Evolutionary conservation across 2,329 filamentous ascomycete species (phyloP).

Genomic region (Fusarium clavum): DNA sequence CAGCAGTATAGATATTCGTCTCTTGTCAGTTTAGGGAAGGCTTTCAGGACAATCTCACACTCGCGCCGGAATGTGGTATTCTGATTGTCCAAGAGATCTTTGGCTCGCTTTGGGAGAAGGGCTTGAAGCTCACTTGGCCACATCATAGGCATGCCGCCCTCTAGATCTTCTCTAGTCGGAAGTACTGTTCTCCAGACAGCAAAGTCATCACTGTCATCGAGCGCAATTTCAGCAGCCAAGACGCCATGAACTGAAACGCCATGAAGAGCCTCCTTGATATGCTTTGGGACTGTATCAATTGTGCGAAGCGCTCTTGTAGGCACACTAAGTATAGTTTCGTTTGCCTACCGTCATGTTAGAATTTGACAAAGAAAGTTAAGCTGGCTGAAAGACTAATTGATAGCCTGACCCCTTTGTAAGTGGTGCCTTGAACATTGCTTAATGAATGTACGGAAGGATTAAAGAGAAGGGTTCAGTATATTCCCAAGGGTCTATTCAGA

Average conservation of each 20-base stretch:
- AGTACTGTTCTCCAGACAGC: slow-evolving; percentile 74
- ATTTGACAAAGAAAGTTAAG: background rate
- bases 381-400: background rate
- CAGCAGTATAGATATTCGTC: slow-evolving; percentile 66
- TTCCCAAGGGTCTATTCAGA: background rate
- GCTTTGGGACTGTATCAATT: slow-evolving; percentile 66
- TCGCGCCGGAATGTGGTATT: slow-evolving; percentile 54
- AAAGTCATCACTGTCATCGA: slow-evolving; percentile 62
- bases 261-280: slow-evolving; percentile 65
- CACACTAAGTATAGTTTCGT: slow-evolving; percentile 72
- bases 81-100: slow-evolving; percentile 66
- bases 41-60: slow-evolving; percentile 52
- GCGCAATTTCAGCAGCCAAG: slow-evolving; percentile 74
- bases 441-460: too few species aligned
- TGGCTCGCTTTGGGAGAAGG: slow-evolving; percentile 59
- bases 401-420: background rate
- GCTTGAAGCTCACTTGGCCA: slow-evolving; percentile 61
- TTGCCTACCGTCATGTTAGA: slow-evolving; percentile 46
- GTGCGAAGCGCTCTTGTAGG: slow-evolving; percentile 74
- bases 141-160: slow-evolving; percentile 53
- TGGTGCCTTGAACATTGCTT: background rate
- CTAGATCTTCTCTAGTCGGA: slow-evolving; percentile 72
- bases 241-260: slow-evolving; percentile 75
- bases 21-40: slow-evolving; percentile 49
- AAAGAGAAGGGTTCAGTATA: background rate